Percentiles rank a stretch among this genome's conserved stretches.
These are phyloP conservation scores for Phlebiopsis flavidoalba DNA, from an alignment of 768 basidiomycete genomes.

Conservation along the genomic window DNA sequence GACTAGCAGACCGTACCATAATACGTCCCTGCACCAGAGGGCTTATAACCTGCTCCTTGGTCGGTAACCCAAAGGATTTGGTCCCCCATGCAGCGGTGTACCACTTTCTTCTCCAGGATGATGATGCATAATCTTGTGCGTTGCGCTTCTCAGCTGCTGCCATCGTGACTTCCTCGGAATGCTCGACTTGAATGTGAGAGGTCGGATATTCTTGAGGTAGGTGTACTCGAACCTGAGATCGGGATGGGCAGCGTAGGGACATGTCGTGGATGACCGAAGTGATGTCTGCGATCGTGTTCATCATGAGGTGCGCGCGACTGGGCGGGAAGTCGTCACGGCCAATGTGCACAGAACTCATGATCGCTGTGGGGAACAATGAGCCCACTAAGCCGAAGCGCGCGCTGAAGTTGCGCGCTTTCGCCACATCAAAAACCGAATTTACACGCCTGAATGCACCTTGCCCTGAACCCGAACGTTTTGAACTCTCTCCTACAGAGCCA, in stretches of 20 bases:
- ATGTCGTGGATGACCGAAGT: background rate
- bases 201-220: conserved; percentile 57
- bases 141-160: conserved; percentile 14
- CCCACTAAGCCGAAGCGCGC: background rate
- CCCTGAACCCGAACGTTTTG: background rate
- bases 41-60: conserved; percentile 63
- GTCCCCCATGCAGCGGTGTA: conserved; percentile 47
- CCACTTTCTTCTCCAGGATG: conserved; percentile 16
- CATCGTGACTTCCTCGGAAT: background rate
- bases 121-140: conserved; percentile 25
- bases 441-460: background rate
- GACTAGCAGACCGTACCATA: conserved; percentile 46
- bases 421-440: background rate
- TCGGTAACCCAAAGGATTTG: conserved; percentile 57
- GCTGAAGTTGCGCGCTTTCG: background rate
- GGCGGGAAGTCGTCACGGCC: background rate
- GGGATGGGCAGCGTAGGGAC: conserved; percentile 39
- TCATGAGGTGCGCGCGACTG: background rate
- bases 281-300: background rate
- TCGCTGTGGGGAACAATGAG: background rate
- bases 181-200: conserved; percentile 43
- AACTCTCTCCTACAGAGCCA: background rate
- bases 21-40: conserved; percentile 61
- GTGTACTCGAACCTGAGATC: conserved; percentile 75
- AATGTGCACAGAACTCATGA: background rate